Evolutionary conservation across 257 asterid genomes (phyloP), one percentile per base, ranked within the genome.

Genomic region (Fraxinus excelsior): DNA sequence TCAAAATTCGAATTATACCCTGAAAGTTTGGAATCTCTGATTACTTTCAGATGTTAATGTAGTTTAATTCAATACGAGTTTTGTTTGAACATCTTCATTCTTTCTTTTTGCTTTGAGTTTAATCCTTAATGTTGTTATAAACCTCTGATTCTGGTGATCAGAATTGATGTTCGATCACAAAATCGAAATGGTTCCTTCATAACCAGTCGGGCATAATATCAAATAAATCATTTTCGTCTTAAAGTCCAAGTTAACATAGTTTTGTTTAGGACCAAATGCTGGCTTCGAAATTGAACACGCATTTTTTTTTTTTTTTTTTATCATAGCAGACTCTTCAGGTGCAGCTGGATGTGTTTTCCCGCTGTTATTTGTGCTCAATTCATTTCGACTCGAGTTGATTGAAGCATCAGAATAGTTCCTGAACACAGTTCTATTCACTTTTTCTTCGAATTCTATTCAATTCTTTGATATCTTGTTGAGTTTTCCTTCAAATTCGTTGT

Each of bases 11-110:
- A 58, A 46, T 76, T 53, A 31, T 79, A 42, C 49, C 67, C 81
- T 77, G 81, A 87, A 92, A 90, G 91, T 78, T 85, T 78, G 82
- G 92, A 90, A 87, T 90, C 86, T 86, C 84, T 88, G 84, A 79
- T 83, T 79, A 67, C 87, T 80, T 89, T 80, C 81, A 37, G 73
- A 80, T 79, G 78, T 81, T 81, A 81, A 82, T 85, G 80, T 46
- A 34, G 82, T 64, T 80, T 84, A 79, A 75, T 73, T 88, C 86
- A 87, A 70, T 74, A 13, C 73, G 42, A 18, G 51, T 77, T 49
- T 71, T 74, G 60, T 80, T 77, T 75, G 34, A 51, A 76, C 68
- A 49, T 69, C 69, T 53, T 44, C 53, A 13, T 18, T n/a, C 16
- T 62, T 12, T 62, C 32, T 25, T 3, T 26, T 58, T 31, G 49